Evolutionary conservation across 352 stramenopile genomes (phyloP), one percentile per base, ranked within the genome.

Genomic region (Phytophthora megakarya): DNA sequence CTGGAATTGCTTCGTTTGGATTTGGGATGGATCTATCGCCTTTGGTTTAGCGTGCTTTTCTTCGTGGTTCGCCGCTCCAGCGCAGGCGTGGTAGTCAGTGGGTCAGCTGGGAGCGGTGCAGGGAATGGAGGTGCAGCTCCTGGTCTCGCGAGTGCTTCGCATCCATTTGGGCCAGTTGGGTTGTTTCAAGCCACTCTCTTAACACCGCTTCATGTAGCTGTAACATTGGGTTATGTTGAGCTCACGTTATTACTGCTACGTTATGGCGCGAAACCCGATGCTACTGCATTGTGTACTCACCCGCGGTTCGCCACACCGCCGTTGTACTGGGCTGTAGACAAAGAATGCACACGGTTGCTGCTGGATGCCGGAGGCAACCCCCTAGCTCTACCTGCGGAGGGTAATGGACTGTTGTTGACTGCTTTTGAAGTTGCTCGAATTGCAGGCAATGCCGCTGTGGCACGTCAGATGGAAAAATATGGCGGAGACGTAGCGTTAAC

Each of bases 401-500:
- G 37, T 12, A 68, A 8, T 23, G 67, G 51, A 21, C 39, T 75
- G 28, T 55, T 86, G 35, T 86, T 81, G 33, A 95, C 86, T 13
- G 72, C 86, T 8, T 93, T 89, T 62, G 80, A 93, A 65, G 73
- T 92, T 30, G 84, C 83, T 16, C 70, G 84, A 12, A 65, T 92
- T 10, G 73, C 76, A 26, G 86, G 84, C 1, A 87, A 92, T 30
- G 72, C 84, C 11, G 75, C 73, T 0, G 81, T 93, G 18, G 84
- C 84, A 5, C 75, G 76, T 10, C 78, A 86, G 33, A 89, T 95
- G 60, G 81, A 92, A 35, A 88, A 90, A 25, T 93, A 88, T 33
- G 86, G 86, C 15, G 86, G 75, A 7, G 86, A 95, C 21, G 79
- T 95, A n/a, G 77, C 73, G 12, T 52, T 95, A 3, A 95, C 86